phyloP scores from a whole-genome alignment of 495 filamentous ascomycete species.

The Penicillium diatomitis region DNA sequence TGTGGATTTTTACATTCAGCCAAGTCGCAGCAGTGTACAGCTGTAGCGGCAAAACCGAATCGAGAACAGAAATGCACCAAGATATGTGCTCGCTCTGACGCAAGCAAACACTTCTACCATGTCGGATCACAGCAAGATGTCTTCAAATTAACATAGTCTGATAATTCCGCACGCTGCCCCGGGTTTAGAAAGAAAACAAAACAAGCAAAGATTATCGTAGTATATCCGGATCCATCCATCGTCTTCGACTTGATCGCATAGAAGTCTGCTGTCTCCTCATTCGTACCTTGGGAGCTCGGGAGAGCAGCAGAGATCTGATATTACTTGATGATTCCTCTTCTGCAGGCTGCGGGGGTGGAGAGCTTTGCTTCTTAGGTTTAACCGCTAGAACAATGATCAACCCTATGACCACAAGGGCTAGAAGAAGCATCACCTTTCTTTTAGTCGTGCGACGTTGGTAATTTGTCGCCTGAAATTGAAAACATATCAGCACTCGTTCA shows the following conservation, averaged over 20 bases:
- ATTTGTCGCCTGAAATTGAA: slow-evolving; percentile 52
- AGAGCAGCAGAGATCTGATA: slow-evolving; percentile 14
- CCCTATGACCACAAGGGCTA: slow-evolving; percentile 74
- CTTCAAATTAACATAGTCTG: no score
- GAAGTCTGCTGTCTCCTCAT: slow-evolving; percentile 16
- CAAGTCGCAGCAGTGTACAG: no score
- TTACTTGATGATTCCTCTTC: slow-evolving; percentile 19
- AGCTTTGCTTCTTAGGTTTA: slow-evolving; percentile 59
- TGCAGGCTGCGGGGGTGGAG: slow-evolving; percentile 13
- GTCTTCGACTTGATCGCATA: slow-evolving; percentile 20
- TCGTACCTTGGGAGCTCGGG: slow-evolving; percentile 8
- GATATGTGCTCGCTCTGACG: no score
- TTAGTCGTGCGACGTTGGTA: slow-evolving; percentile 87
- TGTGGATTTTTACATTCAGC: no score
- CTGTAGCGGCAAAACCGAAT: no score
- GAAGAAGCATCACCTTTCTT: slow-evolving; percentile 78
- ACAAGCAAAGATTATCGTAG: slow-evolving; percentile 17
- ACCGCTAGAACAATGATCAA: slow-evolving; percentile 78
- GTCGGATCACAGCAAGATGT: no score
- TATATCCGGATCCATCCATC: slow-evolving; percentile 36
- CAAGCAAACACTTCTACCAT: no score
- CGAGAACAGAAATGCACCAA: no score
- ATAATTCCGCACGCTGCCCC: neutral
- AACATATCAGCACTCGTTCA: neutral
- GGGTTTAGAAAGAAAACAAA: no score